Evolutionary conservation across 176 grass and related monocot genomes (phyloP), one percentile per base, ranked within the genome.

Genomic region (Melocanna baccifera): DNA sequence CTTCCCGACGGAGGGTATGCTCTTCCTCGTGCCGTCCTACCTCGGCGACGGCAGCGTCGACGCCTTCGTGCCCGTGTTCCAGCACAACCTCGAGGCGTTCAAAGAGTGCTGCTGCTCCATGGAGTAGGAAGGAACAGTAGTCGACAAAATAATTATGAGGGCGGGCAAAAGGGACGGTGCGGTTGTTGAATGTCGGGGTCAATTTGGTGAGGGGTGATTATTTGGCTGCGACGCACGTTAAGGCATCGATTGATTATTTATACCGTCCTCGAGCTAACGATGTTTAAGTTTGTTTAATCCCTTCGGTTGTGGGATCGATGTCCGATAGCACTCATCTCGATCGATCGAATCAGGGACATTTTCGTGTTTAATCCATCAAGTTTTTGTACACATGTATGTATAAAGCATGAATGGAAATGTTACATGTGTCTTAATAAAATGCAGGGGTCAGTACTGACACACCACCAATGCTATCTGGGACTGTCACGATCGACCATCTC

Each of bases 41-140:
- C 13, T 78, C 56, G 92, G 90, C 75, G 92, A 97, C 70, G 94
- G 88, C 52, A 91, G 91, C 83, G 85, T 94, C 13, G 94, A 97
- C 64, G 94, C 86, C 3, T 90, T 92, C 58, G 89, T 94, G 16
- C 87, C 94, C 7, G 43, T 97, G 9, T 97, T 94, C 87, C 9
- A 83, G 12, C 70, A 94, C 46, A 82, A 90, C 71, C 76, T 94
- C 69, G 51, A 91, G 6, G 64, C 92, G 0, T 97, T 97, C 83
- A 97, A 94, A 36, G 75, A 89, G 6, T 82, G 58, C 15, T 94
- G 90, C 72, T 92, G 90, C 46, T 84, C 83, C 9, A 61, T 83
- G 73, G 80, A 97, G 37, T 94, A 87, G 26, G 12, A 7, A 11
- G 22, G 7, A 1, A 43, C 13, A 29, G 1, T 0, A 12, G 7